Percentiles rank a stretch among this genome's conserved stretches.
These are phyloP conservation scores for Auricularia heimuer DNA, from an alignment of 768 basidiomycete species.

Conservation along the genomic window DNA sequence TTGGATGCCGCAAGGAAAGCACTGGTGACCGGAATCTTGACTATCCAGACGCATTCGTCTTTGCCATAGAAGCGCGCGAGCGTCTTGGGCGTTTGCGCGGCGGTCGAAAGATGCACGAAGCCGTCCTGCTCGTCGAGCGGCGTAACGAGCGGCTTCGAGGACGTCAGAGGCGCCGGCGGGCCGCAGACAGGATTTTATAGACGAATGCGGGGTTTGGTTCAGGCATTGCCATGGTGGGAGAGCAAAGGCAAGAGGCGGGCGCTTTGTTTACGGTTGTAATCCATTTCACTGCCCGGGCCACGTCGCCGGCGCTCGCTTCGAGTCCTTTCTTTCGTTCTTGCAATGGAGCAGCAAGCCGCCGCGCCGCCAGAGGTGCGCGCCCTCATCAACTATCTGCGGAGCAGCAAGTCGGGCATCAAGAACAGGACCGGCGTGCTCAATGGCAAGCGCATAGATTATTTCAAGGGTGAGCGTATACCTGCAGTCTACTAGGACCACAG, in stretches of 20 bases:
- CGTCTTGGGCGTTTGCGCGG: conserved; percentile 28
- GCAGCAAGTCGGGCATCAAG: conserved; percentile 81
- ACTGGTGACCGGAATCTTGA: conserved; percentile 3
- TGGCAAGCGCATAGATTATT: conserved; percentile 94
- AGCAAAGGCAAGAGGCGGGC: too few species aligned
- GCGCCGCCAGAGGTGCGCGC: conserved; percentile 73
- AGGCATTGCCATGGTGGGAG: too few species aligned
- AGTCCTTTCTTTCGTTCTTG: neutral
- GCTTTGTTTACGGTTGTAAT: neutral
- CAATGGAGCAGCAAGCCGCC: conserved; percentile 62
- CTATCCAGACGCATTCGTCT: conserved; percentile 9
- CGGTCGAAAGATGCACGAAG: conserved; percentile 39
- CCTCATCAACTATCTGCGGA: conserved; percentile 80
- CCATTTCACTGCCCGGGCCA: neutral
- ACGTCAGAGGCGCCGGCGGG: conserved; percentile 23
- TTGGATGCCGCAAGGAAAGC: neutral
- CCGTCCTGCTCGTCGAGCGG: conserved; percentile 32
- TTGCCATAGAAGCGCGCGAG: conserved; percentile 29
- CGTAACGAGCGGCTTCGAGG: conserved; percentile 27
- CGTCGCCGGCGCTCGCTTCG: neutral
- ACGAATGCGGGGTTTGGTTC: conserved; percentile 18
- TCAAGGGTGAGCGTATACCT: conserved; percentile 65
- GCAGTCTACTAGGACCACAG: neutral
- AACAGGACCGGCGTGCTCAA: conserved; percentile 81
- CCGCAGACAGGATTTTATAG: conserved; percentile 29